Evolutionary conservation across 2,329 filamentous ascomycete species (phyloP).

Genomic region (Chaetoscypha palmicola): DNA sequence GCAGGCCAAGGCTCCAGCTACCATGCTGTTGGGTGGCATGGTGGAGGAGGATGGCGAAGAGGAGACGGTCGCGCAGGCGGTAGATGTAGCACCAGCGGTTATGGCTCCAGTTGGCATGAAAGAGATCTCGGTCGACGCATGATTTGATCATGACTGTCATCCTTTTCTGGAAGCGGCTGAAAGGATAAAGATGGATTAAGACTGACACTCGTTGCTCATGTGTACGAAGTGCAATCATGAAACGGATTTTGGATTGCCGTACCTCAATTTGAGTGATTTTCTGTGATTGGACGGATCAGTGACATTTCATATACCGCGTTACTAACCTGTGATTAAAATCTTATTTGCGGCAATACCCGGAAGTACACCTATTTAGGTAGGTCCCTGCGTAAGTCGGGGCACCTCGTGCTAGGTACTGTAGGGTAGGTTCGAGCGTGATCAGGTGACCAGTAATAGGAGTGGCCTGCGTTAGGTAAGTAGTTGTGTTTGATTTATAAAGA

Average conservation of each 20-base stretch:
- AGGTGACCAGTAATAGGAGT: too few relatives aligned
- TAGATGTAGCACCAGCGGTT: neutral
- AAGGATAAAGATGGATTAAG: neutral
- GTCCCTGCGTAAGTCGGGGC: too few relatives aligned
- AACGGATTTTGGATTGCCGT: neutral
- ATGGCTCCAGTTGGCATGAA: neutral
- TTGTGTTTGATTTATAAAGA: too few relatives aligned
- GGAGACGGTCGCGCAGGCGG: neutral
- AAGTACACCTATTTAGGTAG: too few relatives aligned
- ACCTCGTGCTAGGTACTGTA: too few relatives aligned
- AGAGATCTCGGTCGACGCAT: slow-evolving; percentile 1
- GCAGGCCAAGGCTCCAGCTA: slow-evolving; percentile 42
- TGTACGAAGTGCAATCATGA: neutral
- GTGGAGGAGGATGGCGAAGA: slow-evolving; percentile 32
- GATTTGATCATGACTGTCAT: neutral
- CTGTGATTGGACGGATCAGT: neutral
- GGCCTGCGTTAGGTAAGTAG: too few relatives aligned
- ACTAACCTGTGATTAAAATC: too few relatives aligned
- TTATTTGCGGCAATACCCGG: too few relatives aligned
- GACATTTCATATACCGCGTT: neutral
- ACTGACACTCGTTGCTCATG: neutral
- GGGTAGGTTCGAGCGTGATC: too few relatives aligned
- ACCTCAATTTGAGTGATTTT: too few relatives aligned
- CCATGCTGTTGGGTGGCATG: slow-evolving; percentile 46
- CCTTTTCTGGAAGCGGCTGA: neutral